A percentile compares a stretch with the other conserved stretches of the same genome.
phyloP scores from a whole-genome alignment of 2,329 filamentous ascomycete genomes.

The Aspergillus latus region DNA sequence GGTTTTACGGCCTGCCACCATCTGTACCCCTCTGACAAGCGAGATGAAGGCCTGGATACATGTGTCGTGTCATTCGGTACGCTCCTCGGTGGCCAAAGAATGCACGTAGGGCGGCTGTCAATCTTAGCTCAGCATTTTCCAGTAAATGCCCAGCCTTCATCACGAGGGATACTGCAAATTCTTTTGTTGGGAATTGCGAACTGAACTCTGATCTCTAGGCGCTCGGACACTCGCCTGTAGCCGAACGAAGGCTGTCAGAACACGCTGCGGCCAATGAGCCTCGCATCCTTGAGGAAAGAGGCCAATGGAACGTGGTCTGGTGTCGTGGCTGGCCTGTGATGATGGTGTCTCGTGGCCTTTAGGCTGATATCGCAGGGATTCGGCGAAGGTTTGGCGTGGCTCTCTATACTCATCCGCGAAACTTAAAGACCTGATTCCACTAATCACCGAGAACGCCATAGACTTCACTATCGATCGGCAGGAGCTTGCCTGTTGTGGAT shows the following conservation, averaged over 20 bases:
- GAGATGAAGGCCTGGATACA: neutral
- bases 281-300: neutral
- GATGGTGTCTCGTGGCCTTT: neutral
- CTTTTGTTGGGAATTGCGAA: neutral
- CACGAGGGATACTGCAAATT: neutral
- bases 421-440: neutral
- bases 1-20: neutral
- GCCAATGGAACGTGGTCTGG: neutral
- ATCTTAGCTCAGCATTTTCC: neutral
- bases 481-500: neutral
- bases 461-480: slow-evolving; percentile 1
- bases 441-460: neutral
- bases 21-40: neutral
- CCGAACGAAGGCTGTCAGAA: neutral
- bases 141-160: neutral
- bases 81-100: slow-evolving; percentile 12
- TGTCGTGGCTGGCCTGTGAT: neutral
- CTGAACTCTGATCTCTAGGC: neutral
- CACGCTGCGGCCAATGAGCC: neutral
- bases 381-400: neutral
- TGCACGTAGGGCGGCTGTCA: neutral
- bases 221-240: neutral
- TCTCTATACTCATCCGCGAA: slow-evolving; percentile 2
- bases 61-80: slow-evolving; percentile 2
- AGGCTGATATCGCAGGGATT: neutral